Evolutionary conservation across 768 basidiomycete genomes (phyloP).

Genomic region (Tremella yokohamensis): DNA sequence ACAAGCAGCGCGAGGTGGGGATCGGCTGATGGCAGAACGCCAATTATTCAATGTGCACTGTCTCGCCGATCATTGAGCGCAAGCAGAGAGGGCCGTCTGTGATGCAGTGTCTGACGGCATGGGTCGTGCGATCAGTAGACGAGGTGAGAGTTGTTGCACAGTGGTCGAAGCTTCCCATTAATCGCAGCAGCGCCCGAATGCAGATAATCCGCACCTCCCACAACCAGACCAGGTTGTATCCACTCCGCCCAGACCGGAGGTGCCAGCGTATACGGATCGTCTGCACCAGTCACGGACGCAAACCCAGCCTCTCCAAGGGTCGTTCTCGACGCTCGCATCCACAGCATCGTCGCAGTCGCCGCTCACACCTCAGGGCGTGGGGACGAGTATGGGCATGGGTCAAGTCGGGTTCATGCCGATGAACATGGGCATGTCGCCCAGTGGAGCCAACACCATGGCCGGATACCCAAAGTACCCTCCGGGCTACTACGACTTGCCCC

Average conservation of each 20-base stretch:
- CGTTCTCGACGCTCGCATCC: constrained; percentile 6
- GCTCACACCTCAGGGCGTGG: neutral
- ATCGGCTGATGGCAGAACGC: constrained; percentile 37
- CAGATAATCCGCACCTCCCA: constrained; percentile 1
- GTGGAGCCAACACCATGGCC: neutral
- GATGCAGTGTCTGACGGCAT: constrained; percentile 45
- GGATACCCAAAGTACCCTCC: constrained; percentile 2
- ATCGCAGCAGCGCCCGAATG: neutral
- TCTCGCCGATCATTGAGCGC: constrained; percentile 43
- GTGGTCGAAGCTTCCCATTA: neutral
- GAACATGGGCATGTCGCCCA: neutral
- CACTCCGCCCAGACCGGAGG: neutral
- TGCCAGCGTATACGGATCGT: neutral
- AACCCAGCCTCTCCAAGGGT: neutral
- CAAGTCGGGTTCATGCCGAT: too few relatives aligned
- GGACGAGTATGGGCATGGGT: neutral
- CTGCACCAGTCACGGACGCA: neutral
- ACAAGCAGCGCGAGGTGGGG: too few relatives aligned
- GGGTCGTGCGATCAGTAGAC: constrained; percentile 40
- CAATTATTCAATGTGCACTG: constrained; percentile 35
- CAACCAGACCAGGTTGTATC: neutral
- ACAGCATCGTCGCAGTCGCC: neutral
- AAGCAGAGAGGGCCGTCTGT: constrained; percentile 37
- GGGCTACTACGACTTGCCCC: constrained; percentile 2
- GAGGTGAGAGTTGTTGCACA: neutral